A percentile compares a stretch with the other conserved stretches of the same genome.
Conservation (phyloP, 2,329 filamentous ascomycete genomes). For the Metarhizium brunneum region DNA sequence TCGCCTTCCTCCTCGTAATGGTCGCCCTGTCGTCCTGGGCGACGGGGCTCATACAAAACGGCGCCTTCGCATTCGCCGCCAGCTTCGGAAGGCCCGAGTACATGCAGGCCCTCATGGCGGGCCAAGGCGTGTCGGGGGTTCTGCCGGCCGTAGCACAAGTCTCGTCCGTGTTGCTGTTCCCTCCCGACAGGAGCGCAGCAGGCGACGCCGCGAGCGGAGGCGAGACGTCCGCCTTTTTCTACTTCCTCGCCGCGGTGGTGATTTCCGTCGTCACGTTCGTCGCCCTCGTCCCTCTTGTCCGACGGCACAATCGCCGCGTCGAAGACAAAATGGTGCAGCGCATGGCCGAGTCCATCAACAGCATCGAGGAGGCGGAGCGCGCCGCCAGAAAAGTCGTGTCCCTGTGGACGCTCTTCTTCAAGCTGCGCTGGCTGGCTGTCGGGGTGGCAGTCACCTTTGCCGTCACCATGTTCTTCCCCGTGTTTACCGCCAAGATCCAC, state of each 20-base stretch:
- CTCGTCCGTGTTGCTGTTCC: conserved; percentile 59
- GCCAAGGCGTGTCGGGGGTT: conserved; percentile 86
- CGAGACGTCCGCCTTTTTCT: conserved; percentile 65
- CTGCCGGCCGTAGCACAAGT: conserved; percentile 84
- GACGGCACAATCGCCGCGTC: conserved; percentile 45
- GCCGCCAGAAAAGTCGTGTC: conserved; percentile 39
- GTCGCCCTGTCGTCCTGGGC: conserved; percentile 72
- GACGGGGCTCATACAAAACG: conserved; percentile 84
- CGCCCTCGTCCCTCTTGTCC: conserved; percentile 66
- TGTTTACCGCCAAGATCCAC: conserved; percentile 66
- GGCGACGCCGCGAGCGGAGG: conserved; percentile 11
- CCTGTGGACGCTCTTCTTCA: conserved; percentile 60
- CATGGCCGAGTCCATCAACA: conserved; percentile 40
- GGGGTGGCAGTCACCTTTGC: conserved; percentile 74
- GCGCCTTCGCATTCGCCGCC: conserved; percentile 82
- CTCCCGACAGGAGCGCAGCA: conserved; percentile 21
- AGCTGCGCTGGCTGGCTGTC: conserved; percentile 69
- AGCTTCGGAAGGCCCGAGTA: conserved; percentile 82
- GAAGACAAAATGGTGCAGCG: conserved; percentile 37
- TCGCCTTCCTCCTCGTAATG: conserved; percentile 73
- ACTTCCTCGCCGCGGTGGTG: conserved; percentile 79
- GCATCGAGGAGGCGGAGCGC: conserved; percentile 43
- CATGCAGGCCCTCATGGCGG: conserved; percentile 92
- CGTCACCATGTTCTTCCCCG: conserved; percentile 89
- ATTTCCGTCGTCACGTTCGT: conserved; percentile 63